Percentiles rank a stretch among this genome's conserved stretches.
These are phyloP conservation scores for Calonectria pseudoturangicola DNA, from an alignment of 2,329 filamentous ascomycete species.

Conservation along the genomic window DNA sequence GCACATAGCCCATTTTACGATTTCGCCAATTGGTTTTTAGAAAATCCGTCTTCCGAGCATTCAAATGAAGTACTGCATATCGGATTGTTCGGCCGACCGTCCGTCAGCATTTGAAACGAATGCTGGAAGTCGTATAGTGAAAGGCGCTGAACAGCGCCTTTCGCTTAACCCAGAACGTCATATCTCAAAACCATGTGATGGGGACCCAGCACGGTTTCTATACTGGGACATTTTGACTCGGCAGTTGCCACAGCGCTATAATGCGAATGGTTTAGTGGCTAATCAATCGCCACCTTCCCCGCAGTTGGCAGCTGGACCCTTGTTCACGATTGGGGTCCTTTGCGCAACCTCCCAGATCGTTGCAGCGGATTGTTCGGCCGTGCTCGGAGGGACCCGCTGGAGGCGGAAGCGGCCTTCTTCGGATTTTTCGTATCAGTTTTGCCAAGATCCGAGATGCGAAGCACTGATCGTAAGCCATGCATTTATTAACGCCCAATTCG, in stretches of 20 bases:
- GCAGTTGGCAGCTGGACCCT: not conserved
- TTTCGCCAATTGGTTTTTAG: not conserved
- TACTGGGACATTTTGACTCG: not conserved
- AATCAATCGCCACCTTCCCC: not conserved
- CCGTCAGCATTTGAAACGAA: not conserved
- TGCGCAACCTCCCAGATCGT: not conserved
- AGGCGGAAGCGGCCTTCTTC: not conserved
- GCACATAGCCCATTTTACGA: not conserved
- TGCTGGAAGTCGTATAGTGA: slow-evolving; percentile 11
- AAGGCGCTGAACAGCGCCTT: slow-evolving; percentile 22
- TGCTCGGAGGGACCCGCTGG: not conserved
- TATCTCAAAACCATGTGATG: slow-evolving; percentile 3
- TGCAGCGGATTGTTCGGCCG: slow-evolving; percentile 10
- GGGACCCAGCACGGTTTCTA: not conserved
- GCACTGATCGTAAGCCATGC: no score
- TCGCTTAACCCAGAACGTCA: slow-evolving; percentile 19
- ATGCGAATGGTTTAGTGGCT: slow-evolving; percentile 12
- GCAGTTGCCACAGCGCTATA: not conserved
- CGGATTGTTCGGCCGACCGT: slow-evolving; percentile 17
- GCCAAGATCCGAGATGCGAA: slow-evolving; percentile 12
- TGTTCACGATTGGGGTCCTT: not conserved
- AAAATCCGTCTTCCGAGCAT: not conserved
- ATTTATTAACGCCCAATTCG: not conserved
- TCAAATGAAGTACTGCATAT: not conserved
- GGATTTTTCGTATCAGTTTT: not conserved